Evolutionary conservation across 2,329 filamentous ascomycete species (phyloP).

Genomic region (Colletotrichum salicis): DNA sequence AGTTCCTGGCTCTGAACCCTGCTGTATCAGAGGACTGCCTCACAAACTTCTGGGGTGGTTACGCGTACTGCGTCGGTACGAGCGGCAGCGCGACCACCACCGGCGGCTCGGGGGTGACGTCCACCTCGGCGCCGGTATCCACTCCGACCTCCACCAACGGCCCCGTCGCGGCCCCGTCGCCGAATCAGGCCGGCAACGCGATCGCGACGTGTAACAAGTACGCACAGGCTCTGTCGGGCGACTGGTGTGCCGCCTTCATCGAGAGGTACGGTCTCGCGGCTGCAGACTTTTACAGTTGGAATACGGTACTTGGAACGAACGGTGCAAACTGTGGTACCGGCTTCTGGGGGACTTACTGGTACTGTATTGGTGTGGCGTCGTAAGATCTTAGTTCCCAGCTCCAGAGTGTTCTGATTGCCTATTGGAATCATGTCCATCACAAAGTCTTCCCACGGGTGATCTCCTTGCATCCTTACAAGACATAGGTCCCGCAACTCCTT

Average conservation of each 20-base stretch:
- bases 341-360: background rate
- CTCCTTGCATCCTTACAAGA: too few relatives aligned
- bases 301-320: background rate
- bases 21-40: too few relatives aligned
- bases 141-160: too few relatives aligned
- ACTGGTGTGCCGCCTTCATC: background rate
- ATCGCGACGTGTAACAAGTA: background rate
- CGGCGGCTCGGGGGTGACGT: too few relatives aligned
- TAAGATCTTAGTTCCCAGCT: background rate
- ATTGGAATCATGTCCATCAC: background rate
- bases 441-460: background rate
- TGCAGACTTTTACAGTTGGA: background rate
- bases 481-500: too few relatives aligned
- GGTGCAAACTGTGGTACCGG: background rate
- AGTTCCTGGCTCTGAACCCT: too few relatives aligned
- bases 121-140: too few relatives aligned
- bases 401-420: background rate
- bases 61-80: too few relatives aligned
- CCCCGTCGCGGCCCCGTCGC: too few relatives aligned
- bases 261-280: background rate
- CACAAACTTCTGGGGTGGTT: too few relatives aligned
- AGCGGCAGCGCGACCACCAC: too few relatives aligned
- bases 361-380: background rate
- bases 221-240: background rate
- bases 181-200: too few relatives aligned